A percentile compares a stretch with the other conserved stretches of the same genome.
Evolutionary conservation across 2,329 filamentous ascomycete species (phyloP).

Genomic region (Aspergillus persii): DNA sequence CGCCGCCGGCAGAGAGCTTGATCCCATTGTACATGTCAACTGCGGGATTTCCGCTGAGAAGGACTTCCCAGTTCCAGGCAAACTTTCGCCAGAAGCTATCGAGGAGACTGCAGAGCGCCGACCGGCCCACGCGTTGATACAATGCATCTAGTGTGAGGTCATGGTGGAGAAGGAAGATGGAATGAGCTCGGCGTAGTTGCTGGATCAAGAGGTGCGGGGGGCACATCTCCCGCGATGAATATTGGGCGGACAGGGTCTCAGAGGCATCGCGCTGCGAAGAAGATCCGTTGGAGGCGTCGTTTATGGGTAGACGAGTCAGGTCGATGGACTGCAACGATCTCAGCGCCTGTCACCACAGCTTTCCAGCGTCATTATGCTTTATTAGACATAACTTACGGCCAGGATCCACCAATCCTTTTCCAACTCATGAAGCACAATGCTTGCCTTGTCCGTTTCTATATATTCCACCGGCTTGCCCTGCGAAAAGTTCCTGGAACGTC

Average conservation of each 20-base stretch:
- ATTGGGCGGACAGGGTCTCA: constrained; percentile 61
- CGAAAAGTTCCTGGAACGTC: constrained; percentile 67
- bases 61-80: constrained; percentile 72
- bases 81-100: constrained; percentile 78
- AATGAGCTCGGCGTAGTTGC: constrained; percentile 79
- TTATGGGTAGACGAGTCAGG: constrained; percentile 68
- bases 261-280: constrained; percentile 35
- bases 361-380: not conserved
- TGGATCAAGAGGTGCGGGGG: constrained; percentile 73
- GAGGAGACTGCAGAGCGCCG: constrained; percentile 69
- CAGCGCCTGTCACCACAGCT: constrained; percentile 4
- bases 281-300: constrained; percentile 45
- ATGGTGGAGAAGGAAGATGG: constrained; percentile 84
- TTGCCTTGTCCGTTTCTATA: constrained; percentile 86
- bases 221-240: constrained; percentile 86
- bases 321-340: constrained; percentile 65
- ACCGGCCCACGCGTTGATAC: constrained; percentile 61
- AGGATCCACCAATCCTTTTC: constrained; percentile 95
- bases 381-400: constrained; percentile 60
- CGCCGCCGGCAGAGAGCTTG: constrained; percentile 84
- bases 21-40: constrained; percentile 76
- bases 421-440: constrained; percentile 81
- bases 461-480: constrained; percentile 72
- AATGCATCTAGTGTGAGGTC: constrained; percentile 69
- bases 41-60: constrained; percentile 85